Evolutionary conservation across 345 rosid species (phyloP).

Genomic region (Citropsis articulata): DNA sequence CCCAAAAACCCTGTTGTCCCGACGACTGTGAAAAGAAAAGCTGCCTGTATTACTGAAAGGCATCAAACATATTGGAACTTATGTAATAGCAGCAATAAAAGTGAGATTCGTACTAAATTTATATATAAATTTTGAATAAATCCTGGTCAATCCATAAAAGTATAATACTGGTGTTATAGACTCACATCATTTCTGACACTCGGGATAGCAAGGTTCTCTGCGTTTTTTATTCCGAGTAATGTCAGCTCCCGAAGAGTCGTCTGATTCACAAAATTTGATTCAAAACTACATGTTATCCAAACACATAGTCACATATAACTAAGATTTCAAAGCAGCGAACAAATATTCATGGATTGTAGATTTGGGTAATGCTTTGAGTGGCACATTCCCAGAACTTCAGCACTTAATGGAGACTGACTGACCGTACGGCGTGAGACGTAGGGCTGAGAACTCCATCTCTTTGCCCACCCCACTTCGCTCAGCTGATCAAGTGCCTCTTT

Average conservation of each 20-base stretch:
- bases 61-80: slow-evolving; percentile 21
- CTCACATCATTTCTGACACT: slow-evolving; percentile 93
- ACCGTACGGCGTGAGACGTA: slow-evolving; percentile 95
- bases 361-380: slow-evolving; percentile 15
- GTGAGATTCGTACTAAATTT: not conserved
- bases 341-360: slow-evolving; percentile 11
- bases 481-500: slow-evolving; percentile 76
- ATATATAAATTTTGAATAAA: no score
- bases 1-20: slow-evolving; percentile 78
- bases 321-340: slow-evolving; percentile 6
- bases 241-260: slow-evolving; percentile 85
- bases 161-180: not conserved
- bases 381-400: slow-evolving; percentile 24
- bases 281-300: not conserved
- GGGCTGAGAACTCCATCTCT: slow-evolving; percentile 94
- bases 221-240: slow-evolving; percentile 75
- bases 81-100: not conserved
- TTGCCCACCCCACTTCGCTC: slow-evolving; percentile 78
- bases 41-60: slow-evolving; percentile 72
- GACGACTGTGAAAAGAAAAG: slow-evolving; percentile 89
- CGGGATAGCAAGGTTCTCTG: slow-evolving; percentile 91
- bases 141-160: not conserved
- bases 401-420: slow-evolving; percentile 43
- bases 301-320: not conserved
- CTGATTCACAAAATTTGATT: slow-evolving; percentile 31